Base-by-base conservation (phyloP, 1,139 yeast species). In the Nakaseomyces bracarensis region DNA sequence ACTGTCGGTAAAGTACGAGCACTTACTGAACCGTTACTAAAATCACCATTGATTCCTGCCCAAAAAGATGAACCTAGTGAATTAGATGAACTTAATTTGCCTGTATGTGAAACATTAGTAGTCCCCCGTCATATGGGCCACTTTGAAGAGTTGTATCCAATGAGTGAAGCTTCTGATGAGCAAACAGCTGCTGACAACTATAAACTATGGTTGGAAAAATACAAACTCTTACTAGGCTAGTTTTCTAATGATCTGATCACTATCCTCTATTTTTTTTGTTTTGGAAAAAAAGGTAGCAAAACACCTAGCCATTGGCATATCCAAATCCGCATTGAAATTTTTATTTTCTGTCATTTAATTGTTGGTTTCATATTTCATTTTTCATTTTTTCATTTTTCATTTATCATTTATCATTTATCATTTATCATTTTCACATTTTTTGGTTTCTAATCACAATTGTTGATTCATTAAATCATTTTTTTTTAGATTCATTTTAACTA, bases 181-280 rank as follows among this genome's bases (percentile, higher is more conserved):
- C 46, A 44, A 36, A 41, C 47, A 19, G 50, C 51, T 18, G 53
- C 45, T 34, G 41, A 47, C 20, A 49, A 49, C 41, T 49, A 49
- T 42, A 48, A 46, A 36, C 42, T 49, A 20, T 49, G 53, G 53
- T 38, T 49, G 20, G 43, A 44, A 35, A 30, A 30, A 18, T 30
- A 30, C 11, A 30, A 30, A 18, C 34, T 30, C 6, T 16, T 30
- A n/a, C n/a, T n/a, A n/a, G n/a, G n/a, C n/a, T n/a, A n/a, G n/a
- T n/a, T n/a, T n/a, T n/a, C n/a, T n/a, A n/a, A n/a, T n/a, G 34
- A 30, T 30, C 22, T 21, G 34, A 18, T 30, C 3, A 18, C 4
- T 27, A 4, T 4, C 7, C 4, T 4, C n/a, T 25, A 25, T 25
- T 25, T 25, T 25, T 9, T 25, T 7, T 25, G 10, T 25, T 3